Conservation (phyloP, 1,284 basidiomycete genomes). For the Pisolithus thermaeus region DNA sequence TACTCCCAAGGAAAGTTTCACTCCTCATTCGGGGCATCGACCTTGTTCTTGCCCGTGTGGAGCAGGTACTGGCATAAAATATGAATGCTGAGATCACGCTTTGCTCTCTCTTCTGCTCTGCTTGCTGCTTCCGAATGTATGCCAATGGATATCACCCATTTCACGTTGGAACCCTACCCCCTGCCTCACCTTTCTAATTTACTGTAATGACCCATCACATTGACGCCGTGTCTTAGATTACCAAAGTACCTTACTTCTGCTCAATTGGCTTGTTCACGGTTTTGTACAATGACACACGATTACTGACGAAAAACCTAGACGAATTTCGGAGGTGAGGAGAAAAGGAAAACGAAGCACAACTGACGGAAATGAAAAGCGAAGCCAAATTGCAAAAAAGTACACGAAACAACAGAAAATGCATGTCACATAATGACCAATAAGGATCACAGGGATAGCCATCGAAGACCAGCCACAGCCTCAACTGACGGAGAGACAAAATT, state of each 20-base stretch:
- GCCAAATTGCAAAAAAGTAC: slow-evolving; percentile 1
- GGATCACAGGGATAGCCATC: slow-evolving; percentile 12
- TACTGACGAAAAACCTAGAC: neutral
- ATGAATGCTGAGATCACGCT: too few species aligned
- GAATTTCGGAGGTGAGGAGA: neutral
- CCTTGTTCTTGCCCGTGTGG: slow-evolving; percentile 57
- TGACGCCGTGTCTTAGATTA: too few species aligned
- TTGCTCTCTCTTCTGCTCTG: too few species aligned
- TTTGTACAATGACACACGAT: neutral
- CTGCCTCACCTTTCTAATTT: too few species aligned
- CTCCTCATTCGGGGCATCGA: slow-evolving; percentile 56
- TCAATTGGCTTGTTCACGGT: neutral
- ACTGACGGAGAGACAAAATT: slow-evolving; percentile 9
- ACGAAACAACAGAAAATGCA: slow-evolving; percentile 8
- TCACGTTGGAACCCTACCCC: too few species aligned
- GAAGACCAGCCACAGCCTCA: slow-evolving; percentile 15
- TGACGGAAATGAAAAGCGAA: neutral
- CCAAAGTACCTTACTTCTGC: too few species aligned
- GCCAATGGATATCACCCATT: too few species aligned
- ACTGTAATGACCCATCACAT: neutral
- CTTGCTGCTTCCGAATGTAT: too few species aligned
- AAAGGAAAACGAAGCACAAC: neutral
- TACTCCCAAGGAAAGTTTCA: slow-evolving; percentile 54
- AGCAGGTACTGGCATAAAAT: slow-evolving; percentile 44
- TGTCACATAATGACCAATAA: slow-evolving; percentile 32